A percentile compares a stretch with the other conserved stretches of the same genome.
These are phyloP conservation scores for Pisolithus thermaeus DNA, from an alignment of 1,284 basidiomycete species.

Conservation along the genomic window DNA sequence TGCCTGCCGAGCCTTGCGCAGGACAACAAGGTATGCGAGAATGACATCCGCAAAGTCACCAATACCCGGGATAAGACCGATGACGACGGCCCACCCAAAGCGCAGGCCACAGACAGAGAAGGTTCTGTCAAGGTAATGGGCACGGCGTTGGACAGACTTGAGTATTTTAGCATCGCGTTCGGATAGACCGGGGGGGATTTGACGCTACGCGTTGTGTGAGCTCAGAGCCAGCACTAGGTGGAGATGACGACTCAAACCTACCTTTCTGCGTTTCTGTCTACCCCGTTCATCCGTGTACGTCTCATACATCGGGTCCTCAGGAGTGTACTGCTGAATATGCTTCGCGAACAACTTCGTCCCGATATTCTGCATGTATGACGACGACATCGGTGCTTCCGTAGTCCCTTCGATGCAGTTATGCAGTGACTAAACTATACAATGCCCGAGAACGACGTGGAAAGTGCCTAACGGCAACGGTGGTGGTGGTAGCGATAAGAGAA, in stretches of 20 bases:
- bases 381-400: conserved; percentile 16
- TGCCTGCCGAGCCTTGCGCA: conserved; percentile 71
- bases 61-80: conserved; percentile 70
- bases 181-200: conserved; percentile 74
- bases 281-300: conserved; percentile 62
- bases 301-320: conserved; percentile 79
- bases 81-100: conserved; percentile 84
- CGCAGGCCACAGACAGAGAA: conserved; percentile 79
- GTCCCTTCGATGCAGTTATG: no score
- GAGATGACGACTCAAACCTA: conserved; percentile 20
- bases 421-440: no score
- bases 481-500: no score
- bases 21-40: conserved; percentile 75
- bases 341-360: conserved; percentile 58
- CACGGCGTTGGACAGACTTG: conserved; percentile 69
- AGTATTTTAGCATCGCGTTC: conserved; percentile 73
- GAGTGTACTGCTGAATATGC: conserved; percentile 60
- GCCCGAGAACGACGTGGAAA: no score
- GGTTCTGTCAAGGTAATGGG: conserved; percentile 90
- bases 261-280: conserved; percentile 64
- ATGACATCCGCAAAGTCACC: conserved; percentile 62
- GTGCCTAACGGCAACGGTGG: no score
- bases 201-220: conserved; percentile 42
- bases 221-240: conserved; percentile 1
- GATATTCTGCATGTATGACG: conserved; percentile 38